Base-by-base conservation (phyloP, 345 rosid species). In the Physaria fendleri region DNA sequence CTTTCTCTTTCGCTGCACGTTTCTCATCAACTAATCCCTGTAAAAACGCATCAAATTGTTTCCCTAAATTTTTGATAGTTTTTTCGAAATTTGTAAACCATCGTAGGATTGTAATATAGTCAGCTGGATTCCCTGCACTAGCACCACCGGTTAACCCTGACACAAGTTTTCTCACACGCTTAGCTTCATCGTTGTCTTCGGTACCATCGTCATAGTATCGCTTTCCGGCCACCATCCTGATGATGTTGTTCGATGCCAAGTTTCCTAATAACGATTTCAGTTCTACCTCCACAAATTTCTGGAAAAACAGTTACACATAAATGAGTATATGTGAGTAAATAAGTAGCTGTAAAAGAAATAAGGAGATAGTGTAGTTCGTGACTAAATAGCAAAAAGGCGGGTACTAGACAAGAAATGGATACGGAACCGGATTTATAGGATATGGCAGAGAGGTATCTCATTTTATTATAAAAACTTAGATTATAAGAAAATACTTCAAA, bases 21-120 rank as follows among this genome's bases (percentile, higher is more conserved):
- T 70, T 79, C 40, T 77, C 80, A 25, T 85, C 82, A 4, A 80
- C 51, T 29, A 80, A 39, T 17, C 44, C 45, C 37, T 78, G 84
- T n/a, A 15, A 23, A 14, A 49, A 47, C 3, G 9, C 46, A 62
- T 49, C 66, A 18, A 47, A 47, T 6, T 39, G 56, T 1, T 11
- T 13, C 5, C 44, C 55, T 6, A 61, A 37, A 34, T 25, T 17
- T 11, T 33, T 23, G n/a, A 48, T 34, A 2, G 11, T 16, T 21
- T 13, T 44, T 11, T 59, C 53, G 22, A 13, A 59, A 16, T 21
- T 44, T 6, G 32, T 59, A 11, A 22, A 1, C 64, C 64, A 59
- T 5, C 53, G 52, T 21, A 59, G 14, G 21, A 59, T 21, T 8
- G 53, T 3, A 14, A 59, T 27, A 22, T 59, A 59, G 23, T 44